Conservation (phyloP, 176 grass and related monocot species). For the Rhynchospora pubera region DNA sequence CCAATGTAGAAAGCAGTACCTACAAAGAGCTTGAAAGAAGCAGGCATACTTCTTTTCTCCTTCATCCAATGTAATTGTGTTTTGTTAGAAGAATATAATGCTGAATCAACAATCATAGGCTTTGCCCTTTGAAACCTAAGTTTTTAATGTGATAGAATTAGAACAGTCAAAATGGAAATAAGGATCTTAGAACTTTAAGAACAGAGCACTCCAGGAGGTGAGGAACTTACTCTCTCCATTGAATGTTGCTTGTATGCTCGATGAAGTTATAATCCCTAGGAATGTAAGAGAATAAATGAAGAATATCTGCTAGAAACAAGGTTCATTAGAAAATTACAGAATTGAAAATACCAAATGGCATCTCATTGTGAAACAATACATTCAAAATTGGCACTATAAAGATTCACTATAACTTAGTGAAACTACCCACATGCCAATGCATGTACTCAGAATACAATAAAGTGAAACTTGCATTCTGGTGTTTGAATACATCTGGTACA, state of each 20-base stretch:
- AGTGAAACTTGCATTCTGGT: neutral
- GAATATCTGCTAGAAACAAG: constrained; percentile 64
- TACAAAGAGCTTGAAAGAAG: constrained; percentile 99
- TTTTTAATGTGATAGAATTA: constrained; percentile 31
- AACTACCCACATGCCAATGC: neutral
- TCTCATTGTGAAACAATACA: neutral
- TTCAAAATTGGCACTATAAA: neutral
- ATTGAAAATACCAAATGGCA: neutral
- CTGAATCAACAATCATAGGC: constrained; percentile 91
- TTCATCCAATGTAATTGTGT: constrained; percentile 78
- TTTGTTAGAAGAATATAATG: constrained; percentile 68
- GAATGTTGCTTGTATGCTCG: constrained; percentile 92
- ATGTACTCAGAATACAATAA: neutral
- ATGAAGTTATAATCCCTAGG: constrained; percentile 92
- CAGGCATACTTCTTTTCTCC: constrained; percentile 91
- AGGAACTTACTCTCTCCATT: constrained; percentile 87
- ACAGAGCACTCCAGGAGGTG: neutral
- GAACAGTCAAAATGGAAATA: constrained; percentile 20
- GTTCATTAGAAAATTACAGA: neutral
- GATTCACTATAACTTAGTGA: neutral
- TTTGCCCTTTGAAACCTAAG: constrained; percentile 77
- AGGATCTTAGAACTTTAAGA: constrained; percentile 9
- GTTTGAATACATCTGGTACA: neutral
- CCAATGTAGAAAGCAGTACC: constrained; percentile 47
- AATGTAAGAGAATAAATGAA: constrained; percentile 91